phyloP scores from a whole-genome alignment of 75 land plant species.

The Sequoia sempervirens region DNA sequence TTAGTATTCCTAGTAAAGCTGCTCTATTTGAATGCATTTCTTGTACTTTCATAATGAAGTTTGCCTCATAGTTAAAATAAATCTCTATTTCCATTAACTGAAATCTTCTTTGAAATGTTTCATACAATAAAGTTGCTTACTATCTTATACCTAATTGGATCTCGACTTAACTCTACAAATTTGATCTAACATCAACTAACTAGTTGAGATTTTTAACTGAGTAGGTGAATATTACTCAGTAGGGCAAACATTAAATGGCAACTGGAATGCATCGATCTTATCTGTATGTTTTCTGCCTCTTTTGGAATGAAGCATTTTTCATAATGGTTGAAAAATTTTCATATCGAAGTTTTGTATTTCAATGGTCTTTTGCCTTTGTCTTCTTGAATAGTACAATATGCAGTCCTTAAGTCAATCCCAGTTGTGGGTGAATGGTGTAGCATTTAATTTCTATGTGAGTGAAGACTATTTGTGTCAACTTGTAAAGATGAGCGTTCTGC shows the following conservation, averaged over 20 bases:
- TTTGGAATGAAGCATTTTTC: neutral
- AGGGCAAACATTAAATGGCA: no score
- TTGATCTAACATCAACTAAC: neutral
- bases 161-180: neutral
- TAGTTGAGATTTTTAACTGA: no score
- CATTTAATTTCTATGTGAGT: neutral
- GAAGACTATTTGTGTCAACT: neutral
- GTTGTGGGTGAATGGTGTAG: neutral
- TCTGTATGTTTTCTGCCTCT: neutral
- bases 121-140: neutral
- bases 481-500: neutral
- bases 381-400: neutral
- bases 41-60: neutral
- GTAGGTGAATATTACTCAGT: no score
- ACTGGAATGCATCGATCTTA: neutral
- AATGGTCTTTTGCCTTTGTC: neutral
- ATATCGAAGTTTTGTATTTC: neutral
- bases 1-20: neutral
- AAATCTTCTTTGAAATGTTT: neutral
- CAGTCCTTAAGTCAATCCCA: neutral
- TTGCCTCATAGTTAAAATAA: neutral
- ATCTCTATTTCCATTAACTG: neutral
- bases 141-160: neutral
- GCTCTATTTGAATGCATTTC: neutral
- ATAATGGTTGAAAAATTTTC: neutral